Percentiles rank a stretch among this genome's conserved stretches.
phyloP scores from a whole-genome alignment of 2,329 filamentous ascomycete species.

The Talaromyces funiculosus region DNA sequence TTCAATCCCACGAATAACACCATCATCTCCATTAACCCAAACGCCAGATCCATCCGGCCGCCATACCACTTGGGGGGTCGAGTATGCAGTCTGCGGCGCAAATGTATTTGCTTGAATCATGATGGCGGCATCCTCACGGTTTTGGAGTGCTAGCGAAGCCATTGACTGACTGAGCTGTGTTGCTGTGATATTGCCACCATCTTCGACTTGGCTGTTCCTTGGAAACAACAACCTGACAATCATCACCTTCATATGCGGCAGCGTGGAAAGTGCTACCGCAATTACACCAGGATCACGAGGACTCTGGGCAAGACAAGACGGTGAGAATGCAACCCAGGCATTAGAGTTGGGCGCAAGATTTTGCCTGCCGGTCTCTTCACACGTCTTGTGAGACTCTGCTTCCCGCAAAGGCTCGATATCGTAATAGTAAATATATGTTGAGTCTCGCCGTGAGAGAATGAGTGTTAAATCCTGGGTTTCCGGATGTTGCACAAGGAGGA shows the following conservation, averaged over 20 bases:
- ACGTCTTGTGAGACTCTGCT: conserved; percentile 17
- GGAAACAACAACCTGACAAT: conserved; percentile 55
- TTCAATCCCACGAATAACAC: conserved; percentile 56
- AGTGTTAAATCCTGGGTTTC: conserved; percentile 46
- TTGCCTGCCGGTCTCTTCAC: conserved; percentile 49
- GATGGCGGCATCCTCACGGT: conserved; percentile 57
- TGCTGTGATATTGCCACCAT: conserved; percentile 19
- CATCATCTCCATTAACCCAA: conserved; percentile 62
- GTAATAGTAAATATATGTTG: conserved; percentile 56
- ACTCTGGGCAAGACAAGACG: conserved; percentile 51
- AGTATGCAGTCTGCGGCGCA: conserved; percentile 60
- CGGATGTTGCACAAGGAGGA: conserved; percentile 49
- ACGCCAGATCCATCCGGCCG: conserved; percentile 56
- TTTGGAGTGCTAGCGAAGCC: conserved; percentile 47
- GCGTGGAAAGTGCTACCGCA: conserved; percentile 55
- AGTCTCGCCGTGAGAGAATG: conserved; percentile 52
- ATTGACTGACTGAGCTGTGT: conserved; percentile 50
- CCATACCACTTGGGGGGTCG: conserved; percentile 58
- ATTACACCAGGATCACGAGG: conserved; percentile 51
- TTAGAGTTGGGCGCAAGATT: conserved; percentile 59
- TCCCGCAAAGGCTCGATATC: conserved; percentile 13
- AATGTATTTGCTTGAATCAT: conserved; percentile 54
- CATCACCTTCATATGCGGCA: conserved; percentile 59
- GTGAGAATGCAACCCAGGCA: conserved; percentile 60
- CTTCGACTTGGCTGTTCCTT: neutral